These are phyloP conservation scores for Rhynchosporium agropyri DNA, from an alignment of 2,329 filamentous ascomycete genomes.

Conservation along the genomic window DNA sequence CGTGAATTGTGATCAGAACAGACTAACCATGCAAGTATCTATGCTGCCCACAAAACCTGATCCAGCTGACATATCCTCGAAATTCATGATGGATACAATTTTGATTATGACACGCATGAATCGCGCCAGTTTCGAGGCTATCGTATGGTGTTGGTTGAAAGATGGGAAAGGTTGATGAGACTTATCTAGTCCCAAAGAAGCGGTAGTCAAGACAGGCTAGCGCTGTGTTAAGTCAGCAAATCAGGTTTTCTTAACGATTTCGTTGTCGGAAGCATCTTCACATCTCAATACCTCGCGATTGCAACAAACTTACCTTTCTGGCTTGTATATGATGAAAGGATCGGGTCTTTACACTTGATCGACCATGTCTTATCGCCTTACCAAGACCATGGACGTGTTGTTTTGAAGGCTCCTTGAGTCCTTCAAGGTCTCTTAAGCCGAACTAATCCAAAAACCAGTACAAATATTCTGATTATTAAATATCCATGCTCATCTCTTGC, in stretches of 20 bases:
- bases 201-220: background rate
- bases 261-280: conserved; percentile 9
- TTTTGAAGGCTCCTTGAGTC: too few relatives aligned
- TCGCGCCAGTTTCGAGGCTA: background rate
- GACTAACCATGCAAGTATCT: conserved; percentile 6
- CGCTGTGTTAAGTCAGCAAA: conserved; percentile 5
- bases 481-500: too few relatives aligned
- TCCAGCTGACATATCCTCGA: background rate
- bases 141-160: background rate
- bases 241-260: too few relatives aligned
- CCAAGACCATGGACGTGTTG: too few relatives aligned
- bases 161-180: background rate
- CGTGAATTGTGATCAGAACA: background rate
- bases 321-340: background rate
- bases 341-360: background rate
- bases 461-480: too few relatives aligned
- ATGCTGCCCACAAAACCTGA: background rate
- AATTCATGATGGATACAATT: background rate
- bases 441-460: background rate
- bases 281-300: background rate
- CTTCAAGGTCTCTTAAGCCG: background rate
- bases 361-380: background rate
- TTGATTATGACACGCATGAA: background rate
- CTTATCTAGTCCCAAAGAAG: background rate
- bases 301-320: conserved; percentile 2